phyloP scores from a whole-genome alignment of 305 asterid genomes.

The Solanum hybrid region DNA sequence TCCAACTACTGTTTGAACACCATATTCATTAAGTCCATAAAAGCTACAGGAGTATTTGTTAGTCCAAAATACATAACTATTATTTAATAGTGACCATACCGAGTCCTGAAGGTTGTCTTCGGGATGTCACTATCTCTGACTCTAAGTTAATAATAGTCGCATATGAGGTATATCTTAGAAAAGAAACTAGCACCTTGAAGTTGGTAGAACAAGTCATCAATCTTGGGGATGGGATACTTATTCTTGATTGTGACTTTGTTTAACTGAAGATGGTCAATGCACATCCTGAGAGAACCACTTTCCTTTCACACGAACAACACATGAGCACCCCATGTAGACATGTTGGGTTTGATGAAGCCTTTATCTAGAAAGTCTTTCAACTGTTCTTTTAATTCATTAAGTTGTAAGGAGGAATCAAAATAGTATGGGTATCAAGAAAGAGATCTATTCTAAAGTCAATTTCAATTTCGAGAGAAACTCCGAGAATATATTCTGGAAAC shows the following conservation, averaged over 20 bases:
- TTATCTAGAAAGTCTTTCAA: background rate
- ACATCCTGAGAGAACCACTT: too few species aligned
- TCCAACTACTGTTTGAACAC: background rate
- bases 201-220: background rate
- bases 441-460: background rate
- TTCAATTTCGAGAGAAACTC: background rate
- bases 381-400: background rate
- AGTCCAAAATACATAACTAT: background rate
- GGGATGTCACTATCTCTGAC: background rate
- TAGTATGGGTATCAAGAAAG: background rate
- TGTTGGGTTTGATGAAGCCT: background rate
- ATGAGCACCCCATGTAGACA: background rate
- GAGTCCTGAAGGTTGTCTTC: too few species aligned
- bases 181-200: background rate
- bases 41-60: background rate
- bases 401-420: background rate
- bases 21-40: background rate
- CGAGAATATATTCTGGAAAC: background rate
- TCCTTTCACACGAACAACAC: background rate
- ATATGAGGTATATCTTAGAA: background rate
- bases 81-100: background rate
- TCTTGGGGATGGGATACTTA: background rate
- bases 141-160: accelerated
- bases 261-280: background rate
- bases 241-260: background rate